A percentile compares a stretch with the other conserved stretches of the same genome.
These are phyloP conservation scores for Acidomyces sp. DNA, from an alignment of 495 filamentous ascomycete species.

Conservation along the genomic window DNA sequence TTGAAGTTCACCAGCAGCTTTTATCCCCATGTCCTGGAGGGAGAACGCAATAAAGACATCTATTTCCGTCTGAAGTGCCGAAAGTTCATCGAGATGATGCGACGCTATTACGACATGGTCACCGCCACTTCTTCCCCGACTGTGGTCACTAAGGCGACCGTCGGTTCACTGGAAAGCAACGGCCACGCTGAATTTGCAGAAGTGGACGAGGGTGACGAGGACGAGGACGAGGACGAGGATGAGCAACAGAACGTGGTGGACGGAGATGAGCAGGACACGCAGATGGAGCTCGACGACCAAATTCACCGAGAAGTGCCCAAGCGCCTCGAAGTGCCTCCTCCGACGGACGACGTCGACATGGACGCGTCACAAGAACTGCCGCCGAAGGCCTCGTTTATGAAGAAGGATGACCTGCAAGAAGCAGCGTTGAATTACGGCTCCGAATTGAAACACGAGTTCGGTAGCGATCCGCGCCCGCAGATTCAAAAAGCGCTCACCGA, in stretches of 20 bases:
- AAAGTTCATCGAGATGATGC: constrained; percentile 95
- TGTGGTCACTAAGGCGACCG: constrained; percentile 3
- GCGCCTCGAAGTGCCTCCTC: constrained; percentile 21
- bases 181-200: constrained; percentile 18
- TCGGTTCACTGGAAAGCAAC: constrained; percentile 20
- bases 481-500: constrained; percentile 65
- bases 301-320: constrained; percentile 24
- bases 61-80: constrained; percentile 82
- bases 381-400: constrained; percentile 11
- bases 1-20: constrained; percentile 64
- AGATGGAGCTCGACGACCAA: constrained; percentile 74
- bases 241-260: constrained; percentile 8
- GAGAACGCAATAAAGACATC: constrained; percentile 60
- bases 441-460: constrained; percentile 62
- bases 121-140: constrained; percentile 26
- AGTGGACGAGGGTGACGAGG: background rate
- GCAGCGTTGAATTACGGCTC: constrained; percentile 73
- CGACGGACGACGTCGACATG: constrained; percentile 37
- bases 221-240: constrained; percentile 11
- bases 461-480: constrained; percentile 50
- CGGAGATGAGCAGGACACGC: constrained; percentile 39
- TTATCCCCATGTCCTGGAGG: constrained; percentile 67
- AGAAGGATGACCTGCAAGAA: constrained; percentile 35
- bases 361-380: constrained; percentile 37
- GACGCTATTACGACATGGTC: constrained; percentile 57